These are phyloP conservation scores for Triticum dicoccoides DNA, from an alignment of 176 grass and related monocot species.

Conservation along the genomic window DNA sequence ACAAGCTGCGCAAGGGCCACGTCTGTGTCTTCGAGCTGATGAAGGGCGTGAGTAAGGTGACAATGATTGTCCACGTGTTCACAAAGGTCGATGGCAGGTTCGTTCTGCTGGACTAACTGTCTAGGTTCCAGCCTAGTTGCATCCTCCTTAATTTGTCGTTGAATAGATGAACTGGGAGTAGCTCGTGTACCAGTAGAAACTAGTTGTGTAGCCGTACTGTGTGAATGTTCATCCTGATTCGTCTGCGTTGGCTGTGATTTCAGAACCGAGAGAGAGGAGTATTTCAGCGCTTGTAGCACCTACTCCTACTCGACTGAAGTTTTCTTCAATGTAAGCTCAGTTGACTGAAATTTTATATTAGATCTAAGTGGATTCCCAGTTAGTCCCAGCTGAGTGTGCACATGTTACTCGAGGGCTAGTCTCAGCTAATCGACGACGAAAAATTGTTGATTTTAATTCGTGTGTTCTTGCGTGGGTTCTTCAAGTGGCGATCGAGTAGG, in stretches of 20 bases:
- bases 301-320: too few relatives aligned
- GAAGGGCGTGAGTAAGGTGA: not conserved
- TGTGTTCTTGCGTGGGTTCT: too few relatives aligned
- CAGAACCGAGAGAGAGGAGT: not conserved
- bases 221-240: not conserved
- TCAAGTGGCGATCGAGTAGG: too few relatives aligned
- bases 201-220: not conserved
- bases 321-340: too few relatives aligned
- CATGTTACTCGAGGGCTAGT: too few relatives aligned
- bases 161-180: not conserved
- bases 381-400: too few relatives aligned
- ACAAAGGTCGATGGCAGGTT: not conserved
- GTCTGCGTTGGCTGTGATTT: not conserved
- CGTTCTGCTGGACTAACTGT: not conserved
- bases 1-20: conserved; percentile 19
- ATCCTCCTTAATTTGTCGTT: not conserved
- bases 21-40: conserved; percentile 44
- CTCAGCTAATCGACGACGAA: too few relatives aligned
- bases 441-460: too few relatives aligned
- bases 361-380: too few relatives aligned
- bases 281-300: too few relatives aligned
- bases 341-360: too few relatives aligned
- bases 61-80: conserved; percentile 28
- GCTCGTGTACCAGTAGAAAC: not conserved
- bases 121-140: not conserved